phyloP scores from a whole-genome alignment of 1,284 basidiomycete species.

The Pulveroboletus sp. region DNA sequence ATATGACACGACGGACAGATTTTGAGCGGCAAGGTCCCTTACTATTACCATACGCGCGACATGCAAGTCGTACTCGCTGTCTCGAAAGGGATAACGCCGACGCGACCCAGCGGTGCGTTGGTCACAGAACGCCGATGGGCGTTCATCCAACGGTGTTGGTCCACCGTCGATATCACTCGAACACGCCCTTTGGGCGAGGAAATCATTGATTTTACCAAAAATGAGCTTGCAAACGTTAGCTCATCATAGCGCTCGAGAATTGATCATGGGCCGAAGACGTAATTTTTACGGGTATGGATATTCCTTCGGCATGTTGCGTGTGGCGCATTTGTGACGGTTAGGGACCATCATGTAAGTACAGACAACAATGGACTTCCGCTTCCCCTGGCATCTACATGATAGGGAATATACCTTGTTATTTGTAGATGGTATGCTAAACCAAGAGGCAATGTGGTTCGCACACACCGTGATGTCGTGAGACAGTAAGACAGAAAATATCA shows the following conservation, averaged over 20 bases:
- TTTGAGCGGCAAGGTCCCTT: conserved; percentile 11
- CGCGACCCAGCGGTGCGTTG: neutral
- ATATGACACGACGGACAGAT: neutral
- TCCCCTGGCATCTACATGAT: too few relatives aligned
- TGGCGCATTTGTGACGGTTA: too few relatives aligned
- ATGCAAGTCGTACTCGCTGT: conserved; percentile 12
- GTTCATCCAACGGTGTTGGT: conserved; percentile 14
- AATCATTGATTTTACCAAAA: conserved; percentile 2
- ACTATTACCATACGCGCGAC: conserved; percentile 14
- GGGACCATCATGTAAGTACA: too few relatives aligned
- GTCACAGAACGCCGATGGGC: conserved; percentile 6
- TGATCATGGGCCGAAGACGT: too few relatives aligned
- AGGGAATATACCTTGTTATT: too few relatives aligned
- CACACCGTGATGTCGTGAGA: too few relatives aligned
- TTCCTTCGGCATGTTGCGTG: too few relatives aligned
- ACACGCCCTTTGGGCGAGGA: conserved; percentile 9
- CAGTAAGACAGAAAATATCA: too few relatives aligned
- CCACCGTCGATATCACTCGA: neutral
- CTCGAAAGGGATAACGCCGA: conserved; percentile 8
- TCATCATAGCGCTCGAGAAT: neutral
- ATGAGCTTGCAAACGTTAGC: neutral
- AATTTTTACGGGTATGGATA: too few relatives aligned
- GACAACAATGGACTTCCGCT: too few relatives aligned
- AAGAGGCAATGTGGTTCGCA: too few relatives aligned
- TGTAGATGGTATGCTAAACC: too few relatives aligned